These are phyloP conservation scores for Sugiyamaella marilandica DNA, from an alignment of 805 yeast species.

Conservation along the genomic window DNA sequence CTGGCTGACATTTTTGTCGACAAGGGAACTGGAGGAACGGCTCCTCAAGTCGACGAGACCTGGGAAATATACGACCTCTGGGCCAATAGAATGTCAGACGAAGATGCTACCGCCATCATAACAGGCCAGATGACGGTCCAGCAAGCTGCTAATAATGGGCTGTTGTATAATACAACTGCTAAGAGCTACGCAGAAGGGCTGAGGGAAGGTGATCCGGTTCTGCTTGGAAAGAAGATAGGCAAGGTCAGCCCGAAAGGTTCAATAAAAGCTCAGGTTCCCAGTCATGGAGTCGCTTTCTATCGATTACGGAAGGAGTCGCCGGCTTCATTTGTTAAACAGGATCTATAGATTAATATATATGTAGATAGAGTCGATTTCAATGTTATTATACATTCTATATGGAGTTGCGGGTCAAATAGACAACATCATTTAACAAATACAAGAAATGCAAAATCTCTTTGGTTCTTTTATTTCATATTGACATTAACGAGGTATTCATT, in stretches of 20 bases:
- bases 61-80: constrained; percentile 20
- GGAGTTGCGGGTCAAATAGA: no score
- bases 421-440: no score
- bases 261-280: constrained; percentile 10
- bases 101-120: constrained; percentile 9
- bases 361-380: background rate
- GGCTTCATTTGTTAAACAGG: constrained; percentile 6
- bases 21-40: constrained; percentile 10
- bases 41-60: constrained; percentile 8
- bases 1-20: constrained; percentile 18
- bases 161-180: constrained; percentile 14
- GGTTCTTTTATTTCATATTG: no score
- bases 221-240: constrained; percentile 16
- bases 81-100: constrained; percentile 13
- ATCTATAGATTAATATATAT: constrained; percentile 10
- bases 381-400: no score
- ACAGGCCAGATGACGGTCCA: constrained; percentile 1
- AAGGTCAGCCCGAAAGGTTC: constrained; percentile 11
- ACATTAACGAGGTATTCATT: no score
- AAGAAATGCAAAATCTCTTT: no score
- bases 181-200: constrained; percentile 18
- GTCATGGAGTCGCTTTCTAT: constrained; percentile 18
- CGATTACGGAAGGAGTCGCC: constrained; percentile 1
- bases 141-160: background rate
- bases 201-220: constrained; percentile 10